Percentiles rank a stretch among this genome's conserved stretches.
phyloP scores from a whole-genome alignment of 768 basidiomycete genomes.

The Amanita pseudoporphyria region DNA sequence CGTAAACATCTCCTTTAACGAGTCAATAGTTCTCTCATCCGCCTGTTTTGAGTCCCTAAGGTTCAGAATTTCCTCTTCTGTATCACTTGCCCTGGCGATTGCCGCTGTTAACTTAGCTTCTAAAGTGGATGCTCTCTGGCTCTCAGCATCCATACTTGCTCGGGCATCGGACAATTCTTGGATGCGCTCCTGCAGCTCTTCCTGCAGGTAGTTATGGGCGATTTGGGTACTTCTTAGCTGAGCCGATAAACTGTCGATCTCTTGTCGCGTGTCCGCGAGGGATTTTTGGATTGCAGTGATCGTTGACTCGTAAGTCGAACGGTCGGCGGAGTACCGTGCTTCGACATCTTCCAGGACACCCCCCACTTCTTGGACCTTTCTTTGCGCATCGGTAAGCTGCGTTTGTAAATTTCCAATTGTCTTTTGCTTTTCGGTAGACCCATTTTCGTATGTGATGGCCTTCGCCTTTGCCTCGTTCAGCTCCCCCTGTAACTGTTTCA shows the following conservation, averaged over 20 bases:
- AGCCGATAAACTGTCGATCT: conserved; percentile 8
- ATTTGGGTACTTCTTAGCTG: conserved; percentile 9
- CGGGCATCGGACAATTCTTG: conserved; percentile 10
- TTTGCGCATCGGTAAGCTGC: conserved; percentile 6
- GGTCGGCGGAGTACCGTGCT: conserved; percentile 3
- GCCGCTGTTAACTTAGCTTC: conserved; percentile 14
- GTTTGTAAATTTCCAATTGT: conserved; percentile 6
- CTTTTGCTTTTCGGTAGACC: conserved; percentile 6
- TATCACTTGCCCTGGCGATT: conserved; percentile 14
- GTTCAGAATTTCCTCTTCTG: conserved; percentile 23
- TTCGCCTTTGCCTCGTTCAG: conserved; percentile 3
- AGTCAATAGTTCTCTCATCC: conserved; percentile 26
- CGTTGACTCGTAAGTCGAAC: conserved; percentile 1
- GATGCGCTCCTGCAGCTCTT: conserved; percentile 6
- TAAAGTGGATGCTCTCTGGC: conserved; percentile 9
- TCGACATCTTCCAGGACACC: neutral
- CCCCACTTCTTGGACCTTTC: neutral
- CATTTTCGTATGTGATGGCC: conserved; percentile 1
- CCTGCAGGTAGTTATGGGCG: neutral
- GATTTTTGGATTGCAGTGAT: conserved; percentile 5
- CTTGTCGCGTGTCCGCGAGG: conserved; percentile 7
- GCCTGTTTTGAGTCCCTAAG: conserved; percentile 22
- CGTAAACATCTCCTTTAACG: conserved; percentile 22
- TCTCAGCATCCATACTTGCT: conserved; percentile 12
- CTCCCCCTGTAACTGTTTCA: neutral